Evolutionary conservation across 768 basidiomycete species (phyloP), one percentile per base, ranked within the genome.

Genomic region (Basidioascus undulatus): DNA sequence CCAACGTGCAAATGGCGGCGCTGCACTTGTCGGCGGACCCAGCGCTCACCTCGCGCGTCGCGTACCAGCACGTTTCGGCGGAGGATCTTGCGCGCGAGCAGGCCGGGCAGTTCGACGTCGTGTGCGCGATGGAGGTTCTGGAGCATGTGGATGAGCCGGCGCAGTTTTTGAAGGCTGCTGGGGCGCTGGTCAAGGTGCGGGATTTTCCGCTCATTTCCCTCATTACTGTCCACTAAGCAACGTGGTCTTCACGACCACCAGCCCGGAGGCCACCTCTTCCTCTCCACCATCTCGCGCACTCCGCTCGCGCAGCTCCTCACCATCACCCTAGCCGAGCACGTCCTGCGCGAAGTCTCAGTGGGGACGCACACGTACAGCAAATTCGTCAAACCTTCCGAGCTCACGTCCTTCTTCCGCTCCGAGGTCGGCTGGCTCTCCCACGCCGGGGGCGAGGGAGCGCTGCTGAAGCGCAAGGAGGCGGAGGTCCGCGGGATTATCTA

Each of bases 41-140:
- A 0, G 55, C 59, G 30, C 63, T 89, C n/a, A n/a, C n/a, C n/a
- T n/a, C 16, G 51, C 61, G 8, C 48, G 62, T 87, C 20, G 57
- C 62, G 1, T 96, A 94, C 59, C 59, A 69, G 7, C 72, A 80
- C 51, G 65, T 69, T 0, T 64, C 77, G 0, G 82, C 77, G 0
- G 86, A 94, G 53, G 65, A 65, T 1, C 66, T 98, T 4, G 59
- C 80, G 15, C 48, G 51, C 23, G 53, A 65, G 10, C 71, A 72
- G 5, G 55, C 67, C 12, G 19, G 25, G 18, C 70, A 70, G 39
- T 96, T 76, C 54, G 89, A 96, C 55, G 69, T 86, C 16, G 86
- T 98, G 12, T 92, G 84, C 55, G 79, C 86, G 9, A 82, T 96
- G 82, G 92, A 98, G 57, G 89, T 98, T 7, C 55, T 98, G 24